Evolutionary conservation across 2,329 filamentous ascomycete genomes (phyloP).

Genomic region (Fusarium sp.): DNA sequence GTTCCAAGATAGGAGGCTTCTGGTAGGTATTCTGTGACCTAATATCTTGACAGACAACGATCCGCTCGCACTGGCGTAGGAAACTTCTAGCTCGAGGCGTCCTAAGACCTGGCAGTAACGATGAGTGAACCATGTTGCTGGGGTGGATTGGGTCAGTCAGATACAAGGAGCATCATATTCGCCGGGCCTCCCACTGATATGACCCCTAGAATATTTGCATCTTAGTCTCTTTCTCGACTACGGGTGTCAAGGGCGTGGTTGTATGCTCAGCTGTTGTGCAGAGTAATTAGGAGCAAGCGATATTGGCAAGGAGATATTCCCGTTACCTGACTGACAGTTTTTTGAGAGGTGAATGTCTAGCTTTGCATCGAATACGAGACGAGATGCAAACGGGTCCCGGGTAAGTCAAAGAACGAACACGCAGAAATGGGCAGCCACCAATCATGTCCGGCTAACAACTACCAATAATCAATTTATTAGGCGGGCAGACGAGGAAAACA

Average conservation of each 20-base stretch:
- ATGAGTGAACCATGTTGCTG: not conserved
- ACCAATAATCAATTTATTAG: too few species aligned
- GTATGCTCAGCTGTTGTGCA: not conserved
- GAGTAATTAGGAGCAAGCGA: not conserved
- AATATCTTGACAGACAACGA: not conserved
- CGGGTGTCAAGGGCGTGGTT: not conserved
- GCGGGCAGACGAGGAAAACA: not conserved
- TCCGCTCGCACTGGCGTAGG: not conserved
- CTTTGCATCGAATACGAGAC: not conserved
- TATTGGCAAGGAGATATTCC: too few species aligned
- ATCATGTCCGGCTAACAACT: not conserved
- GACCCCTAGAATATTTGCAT: not conserved
- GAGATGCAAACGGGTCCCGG: constrained; percentile 1
- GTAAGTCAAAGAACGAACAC: not conserved
- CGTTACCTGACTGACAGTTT: not conserved
- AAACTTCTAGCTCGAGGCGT: not conserved
- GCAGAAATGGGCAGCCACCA: constrained; percentile 7
- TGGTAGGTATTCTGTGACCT: not conserved
- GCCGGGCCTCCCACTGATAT: not conserved
- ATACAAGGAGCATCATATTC: not conserved
- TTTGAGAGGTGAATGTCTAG: not conserved
- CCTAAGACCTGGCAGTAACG: not conserved
- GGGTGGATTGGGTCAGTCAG: not conserved
- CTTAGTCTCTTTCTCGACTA: not conserved
- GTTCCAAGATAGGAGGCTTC: not conserved